Evolutionary conservation across 345 rosid genomes (phyloP), one percentile per base, ranked within the genome.

Genomic region (Stellera chamaejasme): DNA sequence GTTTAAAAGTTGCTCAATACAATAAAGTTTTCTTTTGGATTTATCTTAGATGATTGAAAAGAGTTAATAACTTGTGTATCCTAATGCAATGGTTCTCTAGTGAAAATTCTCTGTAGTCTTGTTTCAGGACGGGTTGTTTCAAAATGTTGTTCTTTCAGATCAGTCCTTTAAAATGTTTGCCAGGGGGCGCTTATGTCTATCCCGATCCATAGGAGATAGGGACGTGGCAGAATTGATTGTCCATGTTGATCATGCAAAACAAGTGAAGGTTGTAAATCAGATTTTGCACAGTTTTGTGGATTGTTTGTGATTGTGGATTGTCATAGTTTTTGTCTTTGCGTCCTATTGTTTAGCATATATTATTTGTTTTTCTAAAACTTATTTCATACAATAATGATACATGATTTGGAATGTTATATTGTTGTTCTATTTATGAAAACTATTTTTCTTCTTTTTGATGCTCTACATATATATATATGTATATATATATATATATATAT

Each of bases 111-210:
- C 11, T 58, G 52, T 12, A 14, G 41, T 50, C 10, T 23, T 52
- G 13, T 39, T 60, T 64, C 55, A 23, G 56, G 46, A 71, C 16
- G 44, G 46, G 52, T 28, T 56, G 28, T 74, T 43, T 75, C 55
- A 77, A 56, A 51, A 32, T 36, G 23, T 52, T 19, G 32, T 59
- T n/a, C 66, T 64, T 74, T 52, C 70, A 94, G 97, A 83, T 94
- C 77, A 97, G 97, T 60, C 99, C 99, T 13, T 64, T 94, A 72
- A 79, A 97, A 76, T 94, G 99, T 82, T 94, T 97, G 99, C 99
- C 99, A 43, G 99, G 97, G 66, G 99, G 99, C 23, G 23, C 63
- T 70, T 94, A 63, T 94, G 99, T 74, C 97, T 94, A 65, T 94
- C 99, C 44, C 82, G 99, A 76, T 94, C 99, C 41, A 90, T 94